Conservation (phyloP, 805 yeast genomes). For the Wickerhamiella hasegawae region DNA sequence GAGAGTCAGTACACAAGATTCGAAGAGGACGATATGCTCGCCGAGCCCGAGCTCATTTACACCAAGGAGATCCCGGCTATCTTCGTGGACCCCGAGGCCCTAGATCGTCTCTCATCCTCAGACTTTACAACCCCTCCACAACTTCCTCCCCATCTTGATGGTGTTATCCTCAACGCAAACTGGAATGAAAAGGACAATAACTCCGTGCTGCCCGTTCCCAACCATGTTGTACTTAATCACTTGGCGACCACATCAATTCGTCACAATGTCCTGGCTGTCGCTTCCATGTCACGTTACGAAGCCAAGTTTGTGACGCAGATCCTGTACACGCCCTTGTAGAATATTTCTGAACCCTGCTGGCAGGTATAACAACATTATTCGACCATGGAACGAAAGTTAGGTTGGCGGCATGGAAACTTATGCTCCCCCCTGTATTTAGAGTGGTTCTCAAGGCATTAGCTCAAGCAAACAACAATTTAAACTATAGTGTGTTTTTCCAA, state of each 20-base stretch:
- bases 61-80: constrained; percentile 27
- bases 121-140: constrained; percentile 75
- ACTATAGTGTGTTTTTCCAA: too few relatives aligned
- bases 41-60: constrained; percentile 40
- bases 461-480: too few relatives aligned
- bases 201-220: constrained; percentile 85
- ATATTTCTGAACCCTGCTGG: too few relatives aligned
- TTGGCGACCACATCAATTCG: constrained; percentile 91
- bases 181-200: constrained; percentile 69
- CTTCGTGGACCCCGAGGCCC: constrained; percentile 29
- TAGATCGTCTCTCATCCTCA: constrained; percentile 24
- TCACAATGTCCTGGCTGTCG: constrained; percentile 87
- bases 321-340: constrained; percentile 72
- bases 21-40: constrained; percentile 6
- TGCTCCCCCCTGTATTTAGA: too few relatives aligned
- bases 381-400: too few relatives aligned
- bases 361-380: too few relatives aligned
- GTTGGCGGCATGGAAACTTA: too few relatives aligned
- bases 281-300: constrained; percentile 80
- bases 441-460: too few relatives aligned
- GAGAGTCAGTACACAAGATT: constrained; percentile 6
- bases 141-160: constrained; percentile 90
- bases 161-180: constrained; percentile 65
- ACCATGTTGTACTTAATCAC: constrained; percentile 87
- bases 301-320: constrained; percentile 86